phyloP scores from a whole-genome alignment of 768 basidiomycete species.

The Hortiboletus flavorubellus region DNA sequence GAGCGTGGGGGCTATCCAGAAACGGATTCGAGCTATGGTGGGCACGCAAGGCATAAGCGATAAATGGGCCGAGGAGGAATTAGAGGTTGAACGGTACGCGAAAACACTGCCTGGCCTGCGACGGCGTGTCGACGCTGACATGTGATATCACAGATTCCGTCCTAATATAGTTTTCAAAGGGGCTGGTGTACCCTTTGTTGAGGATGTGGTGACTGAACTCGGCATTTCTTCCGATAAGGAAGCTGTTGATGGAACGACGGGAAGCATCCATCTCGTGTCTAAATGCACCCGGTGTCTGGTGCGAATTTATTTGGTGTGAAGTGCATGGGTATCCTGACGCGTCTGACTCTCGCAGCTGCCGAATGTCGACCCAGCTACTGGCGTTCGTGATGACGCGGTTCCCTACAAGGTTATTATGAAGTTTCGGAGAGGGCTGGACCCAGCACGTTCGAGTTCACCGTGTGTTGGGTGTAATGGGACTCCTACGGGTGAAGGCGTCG shows the following conservation, averaged over 20 bases:
- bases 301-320: slow-evolving; percentile 24
- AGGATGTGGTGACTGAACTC: slow-evolving; percentile 68
- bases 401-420: slow-evolving; percentile 75
- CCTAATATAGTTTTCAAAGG: slow-evolving; percentile 74
- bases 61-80: slow-evolving; percentile 48
- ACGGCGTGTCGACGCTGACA: not conserved
- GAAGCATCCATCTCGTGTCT: slow-evolving; percentile 54
- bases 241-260: slow-evolving; percentile 12
- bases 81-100: slow-evolving; percentile 59
- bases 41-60: slow-evolving; percentile 48
- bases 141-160: slow-evolving; percentile 51
- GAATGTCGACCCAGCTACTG: slow-evolving; percentile 64
- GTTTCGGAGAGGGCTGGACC: slow-evolving; percentile 61
- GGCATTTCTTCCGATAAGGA: slow-evolving; percentile 40
- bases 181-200: slow-evolving; percentile 61
- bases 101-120: not conserved
- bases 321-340: slow-evolving; percentile 3
- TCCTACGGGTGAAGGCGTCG: slow-evolving; percentile 45
- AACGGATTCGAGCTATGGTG: slow-evolving; percentile 43
- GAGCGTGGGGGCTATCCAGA: slow-evolving; percentile 51
- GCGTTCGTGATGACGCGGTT: slow-evolving; percentile 64
- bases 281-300: slow-evolving; percentile 74
- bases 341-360: slow-evolving; percentile 49
- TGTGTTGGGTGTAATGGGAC: slow-evolving; percentile 70
- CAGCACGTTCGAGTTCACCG: slow-evolving; percentile 43